Percentiles rank a stretch among this genome's conserved stretches.
phyloP scores from a whole-genome alignment of 257 asterid genomes.

The Solanum rostratum region DNA sequence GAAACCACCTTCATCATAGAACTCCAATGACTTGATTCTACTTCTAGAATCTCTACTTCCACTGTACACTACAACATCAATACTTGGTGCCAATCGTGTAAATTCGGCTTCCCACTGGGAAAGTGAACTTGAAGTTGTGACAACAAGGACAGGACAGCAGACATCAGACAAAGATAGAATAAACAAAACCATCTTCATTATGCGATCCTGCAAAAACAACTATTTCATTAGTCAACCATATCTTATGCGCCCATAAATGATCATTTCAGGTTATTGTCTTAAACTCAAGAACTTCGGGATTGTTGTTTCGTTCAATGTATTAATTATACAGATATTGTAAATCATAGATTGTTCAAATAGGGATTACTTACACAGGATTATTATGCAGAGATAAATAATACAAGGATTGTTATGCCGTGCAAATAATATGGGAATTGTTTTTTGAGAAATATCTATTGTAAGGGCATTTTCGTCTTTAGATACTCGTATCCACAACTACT shows the following conservation, averaged over 20 bases:
- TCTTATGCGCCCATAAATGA: constrained; percentile 1
- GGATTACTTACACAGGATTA: not conserved
- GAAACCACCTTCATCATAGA: constrained; percentile 38
- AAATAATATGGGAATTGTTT: not conserved
- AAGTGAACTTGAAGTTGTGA: constrained; percentile 26
- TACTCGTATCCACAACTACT: not conserved
- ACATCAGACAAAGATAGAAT: constrained; percentile 32
- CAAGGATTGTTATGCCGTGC: not conserved
- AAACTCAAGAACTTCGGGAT: not conserved
- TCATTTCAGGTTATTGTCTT: not conserved
- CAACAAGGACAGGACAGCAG: constrained; percentile 45
- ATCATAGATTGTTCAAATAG: not conserved
- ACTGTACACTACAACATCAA: constrained; percentile 45
- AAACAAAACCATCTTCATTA: constrained; percentile 22
- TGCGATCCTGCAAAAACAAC: constrained; percentile 36
- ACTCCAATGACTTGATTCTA: constrained; percentile 46
- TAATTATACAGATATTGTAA: not conserved
- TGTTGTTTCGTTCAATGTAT: not conserved
- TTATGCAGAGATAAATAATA: not conserved
- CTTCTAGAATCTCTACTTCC: constrained; percentile 39
- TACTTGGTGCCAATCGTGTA: constrained; percentile 41
- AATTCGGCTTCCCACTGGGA: constrained; percentile 63
- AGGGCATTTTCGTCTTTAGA: not conserved
- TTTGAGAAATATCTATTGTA: not conserved
- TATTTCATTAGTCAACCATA: not conserved